Conservation (phyloP, 306 rosid species). For the Quercus cerris region DNA sequence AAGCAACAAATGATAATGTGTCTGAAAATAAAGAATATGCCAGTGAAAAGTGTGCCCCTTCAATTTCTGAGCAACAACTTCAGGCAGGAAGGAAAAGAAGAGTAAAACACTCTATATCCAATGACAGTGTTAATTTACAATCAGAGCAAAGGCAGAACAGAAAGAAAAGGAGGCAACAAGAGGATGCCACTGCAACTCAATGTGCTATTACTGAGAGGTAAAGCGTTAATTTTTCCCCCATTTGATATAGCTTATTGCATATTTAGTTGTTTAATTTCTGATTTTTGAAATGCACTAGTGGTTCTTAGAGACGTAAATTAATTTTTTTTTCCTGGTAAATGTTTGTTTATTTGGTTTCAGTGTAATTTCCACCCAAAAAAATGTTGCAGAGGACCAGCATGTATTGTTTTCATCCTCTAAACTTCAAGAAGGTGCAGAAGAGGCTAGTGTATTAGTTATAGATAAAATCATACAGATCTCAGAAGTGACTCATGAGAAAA, state of each 20-base stretch:
- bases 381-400: constrained; percentile 29
- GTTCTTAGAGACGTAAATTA: constrained; percentile 1
- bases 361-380: constrained; percentile 35
- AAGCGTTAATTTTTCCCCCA: constrained; percentile 3
- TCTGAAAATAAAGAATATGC: constrained; percentile 39
- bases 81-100: constrained; percentile 67
- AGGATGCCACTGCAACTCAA: constrained; percentile 24
- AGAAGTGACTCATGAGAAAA: constrained; percentile 56
- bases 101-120: constrained; percentile 28
- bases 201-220: constrained; percentile 45
- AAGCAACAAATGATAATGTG: constrained; percentile 20
- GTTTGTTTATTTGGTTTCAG: constrained; percentile 41
- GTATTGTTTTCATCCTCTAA: constrained; percentile 38
- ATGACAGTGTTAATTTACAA: constrained; percentile 27
- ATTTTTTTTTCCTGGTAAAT: not conserved
- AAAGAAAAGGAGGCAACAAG: constrained; percentile 65
- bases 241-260: not conserved
- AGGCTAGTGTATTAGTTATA: constrained; percentile 44
- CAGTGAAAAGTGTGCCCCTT: constrained; percentile 33
- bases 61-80: constrained; percentile 27
- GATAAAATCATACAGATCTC: constrained; percentile 64
- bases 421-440: constrained; percentile 42
- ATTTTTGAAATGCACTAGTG: constrained; percentile 5
- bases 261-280: not conserved
- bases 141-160: constrained; percentile 31